Evolutionary conservation across 2,329 filamentous ascomycete species (phyloP), one percentile per base, ranked within the genome.

Genomic region (Penicillium sp.): DNA sequence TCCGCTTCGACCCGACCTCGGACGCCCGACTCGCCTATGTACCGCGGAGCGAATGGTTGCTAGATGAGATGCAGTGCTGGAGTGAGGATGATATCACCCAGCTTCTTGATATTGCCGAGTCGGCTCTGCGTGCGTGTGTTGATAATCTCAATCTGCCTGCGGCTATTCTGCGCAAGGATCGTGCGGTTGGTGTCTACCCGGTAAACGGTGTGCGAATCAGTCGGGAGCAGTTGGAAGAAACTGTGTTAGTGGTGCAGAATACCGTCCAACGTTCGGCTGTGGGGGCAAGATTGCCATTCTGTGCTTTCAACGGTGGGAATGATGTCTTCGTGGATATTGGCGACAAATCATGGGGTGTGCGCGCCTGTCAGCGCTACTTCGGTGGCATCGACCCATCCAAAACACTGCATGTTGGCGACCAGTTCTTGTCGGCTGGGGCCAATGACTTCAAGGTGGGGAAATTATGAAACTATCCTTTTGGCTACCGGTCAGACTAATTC

Each of bases 321-420:
- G 93, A 98, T 67, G 89, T 97, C 37, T 98, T 98, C 70, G 90
- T 98, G 47, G 93, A 98, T 67, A 96, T 98, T 63, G 93, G 93
- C 49, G 93, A 98, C 72, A 98, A 98, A 73, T 89, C 85, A 46
- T 95, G 90, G 86, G 93, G 93, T 56, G 93, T 98, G 3, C 78
- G 87, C 31, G 88, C 90, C 4, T 96, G 90, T 66, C 93, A 98
- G 73, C 80, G 84, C 51, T 95, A 88, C 75, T 95, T 96, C 66
- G 86, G 85, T 4, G 81, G 76, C 1, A 80, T 96, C 59, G 76
- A 78, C 43, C 86, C 83, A 3, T 81, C 84, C 56, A 85, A 86
- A 63, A 96, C 90, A 8, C 75, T 98, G 51, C 93, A 98, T 70
- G 88, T 98, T 4, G 93, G 93, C 13, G 82, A 98, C 70, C 93